Evolutionary conservation across 1,139 yeast genomes (phyloP).

Genomic region (Diutina mesorugosa): DNA sequence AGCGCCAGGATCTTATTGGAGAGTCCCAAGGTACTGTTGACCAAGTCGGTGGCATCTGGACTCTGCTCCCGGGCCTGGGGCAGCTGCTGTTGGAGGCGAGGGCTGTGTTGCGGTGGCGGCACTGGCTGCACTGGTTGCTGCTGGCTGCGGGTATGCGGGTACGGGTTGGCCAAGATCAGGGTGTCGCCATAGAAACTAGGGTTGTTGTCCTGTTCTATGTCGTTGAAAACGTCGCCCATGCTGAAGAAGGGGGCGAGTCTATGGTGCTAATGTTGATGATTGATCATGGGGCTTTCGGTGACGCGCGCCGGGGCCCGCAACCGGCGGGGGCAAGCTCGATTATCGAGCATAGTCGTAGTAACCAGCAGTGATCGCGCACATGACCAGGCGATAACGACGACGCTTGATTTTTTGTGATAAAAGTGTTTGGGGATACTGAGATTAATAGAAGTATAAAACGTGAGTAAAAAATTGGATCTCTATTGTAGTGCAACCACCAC

Average conservation of each 20-base stretch:
- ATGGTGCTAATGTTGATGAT: not conserved
- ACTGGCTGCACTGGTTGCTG: not conserved
- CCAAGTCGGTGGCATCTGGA: constrained; percentile 5
- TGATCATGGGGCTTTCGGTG: not conserved
- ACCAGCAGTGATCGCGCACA: no score
- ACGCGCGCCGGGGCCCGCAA: not conserved
- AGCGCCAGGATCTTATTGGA: constrained; percentile 22
- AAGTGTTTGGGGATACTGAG: no score
- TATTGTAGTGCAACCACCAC: no score
- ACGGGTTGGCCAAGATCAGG: not conserved
- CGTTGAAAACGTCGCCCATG: constrained; percentile 8
- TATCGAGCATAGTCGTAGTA: no score
- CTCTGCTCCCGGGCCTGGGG: not conserved
- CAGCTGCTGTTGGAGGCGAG: not conserved
- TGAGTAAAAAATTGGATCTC: no score
- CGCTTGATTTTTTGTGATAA: no score
- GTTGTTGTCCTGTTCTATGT: constrained; percentile 36
- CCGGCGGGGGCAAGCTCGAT: not conserved
- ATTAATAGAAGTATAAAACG: no score
- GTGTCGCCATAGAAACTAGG: constrained; percentile 28
- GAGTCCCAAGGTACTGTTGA: constrained; percentile 25
- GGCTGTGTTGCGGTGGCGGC: not conserved
- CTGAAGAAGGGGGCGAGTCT: not conserved
- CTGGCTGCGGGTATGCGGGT: not conserved
- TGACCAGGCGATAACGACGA: not conserved